Evolutionary conservation across 2,329 filamentous ascomycete genomes (phyloP).

Genomic region (Microdochium paspali): DNA sequence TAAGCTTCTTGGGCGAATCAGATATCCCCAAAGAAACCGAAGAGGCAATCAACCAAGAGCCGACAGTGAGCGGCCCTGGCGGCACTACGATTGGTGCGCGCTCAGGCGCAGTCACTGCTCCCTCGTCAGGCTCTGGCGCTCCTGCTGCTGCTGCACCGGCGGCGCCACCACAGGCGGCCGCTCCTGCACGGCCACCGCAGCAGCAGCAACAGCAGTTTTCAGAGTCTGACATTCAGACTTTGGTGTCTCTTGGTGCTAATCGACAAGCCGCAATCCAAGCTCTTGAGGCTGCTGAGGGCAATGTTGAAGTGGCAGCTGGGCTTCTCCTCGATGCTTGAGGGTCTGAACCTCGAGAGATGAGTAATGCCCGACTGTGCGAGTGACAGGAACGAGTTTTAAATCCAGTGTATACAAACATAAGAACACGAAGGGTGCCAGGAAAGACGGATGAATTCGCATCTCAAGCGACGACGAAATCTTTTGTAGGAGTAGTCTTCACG

Average conservation of each 20-base stretch:
- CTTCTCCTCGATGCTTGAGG: constrained; percentile 54
- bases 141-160: constrained; percentile 12
- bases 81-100: constrained; percentile 82
- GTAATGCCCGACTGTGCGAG: no score
- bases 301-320: constrained; percentile 81
- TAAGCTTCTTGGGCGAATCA: constrained; percentile 83
- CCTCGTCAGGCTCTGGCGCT: constrained; percentile 20
- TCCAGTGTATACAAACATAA: no score
- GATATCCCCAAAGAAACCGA: constrained; percentile 85
- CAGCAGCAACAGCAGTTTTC: constrained; percentile 27
- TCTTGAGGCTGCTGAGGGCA: constrained; percentile 72
- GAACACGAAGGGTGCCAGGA: no score
- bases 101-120: constrained; percentile 64
- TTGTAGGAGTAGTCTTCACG: no score
- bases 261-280: constrained; percentile 70
- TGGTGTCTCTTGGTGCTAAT: constrained; percentile 70
- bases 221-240: constrained; percentile 63
- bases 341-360: no score
- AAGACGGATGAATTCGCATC: no score
- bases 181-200: constrained; percentile 15
- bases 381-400: no score
- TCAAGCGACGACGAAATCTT: no score
- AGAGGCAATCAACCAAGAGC: constrained; percentile 65
- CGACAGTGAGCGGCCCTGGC: constrained; percentile 73
- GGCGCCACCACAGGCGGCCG: constrained; percentile 11